Evolutionary conservation across 768 basidiomycete species (phyloP), one percentile per base, ranked within the genome.

Genomic region (Gautieria morchelliformis): DNA sequence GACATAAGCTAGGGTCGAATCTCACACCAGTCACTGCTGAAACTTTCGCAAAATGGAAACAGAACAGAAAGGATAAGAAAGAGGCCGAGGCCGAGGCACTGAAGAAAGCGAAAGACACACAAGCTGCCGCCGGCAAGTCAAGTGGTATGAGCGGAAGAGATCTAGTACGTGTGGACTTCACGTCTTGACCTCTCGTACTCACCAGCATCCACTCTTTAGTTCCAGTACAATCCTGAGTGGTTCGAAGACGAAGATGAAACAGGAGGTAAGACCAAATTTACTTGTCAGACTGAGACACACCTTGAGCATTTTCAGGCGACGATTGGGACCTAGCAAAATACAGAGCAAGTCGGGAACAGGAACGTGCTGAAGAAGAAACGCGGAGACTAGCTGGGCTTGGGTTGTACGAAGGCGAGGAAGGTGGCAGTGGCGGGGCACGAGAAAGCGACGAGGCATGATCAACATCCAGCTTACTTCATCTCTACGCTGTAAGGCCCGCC

Each of bases 141-240:
- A 79, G 73, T 35, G 96, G 96, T 48, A 93, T 99, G 92, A 91
- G 88, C 58, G 96, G 96, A 52, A 79, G 92, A 71, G 96, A 98
- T 72, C 74, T 99, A 74, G 92, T 93, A 64, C 63, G 82, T 73
- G 58, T 61, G 58, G 63, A 64, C 52, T 37, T 17, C 41, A 52
- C 37, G 11, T 32, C 44, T 52, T 48, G 2, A 55, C 52, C 53
- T 59, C 10, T 37, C 33, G 15, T 39, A 58, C 32, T 52, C 40
- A 50, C 51, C 19, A 60, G 40, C 27, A 27, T 27, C 27, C 27
- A 27, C 27, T 20, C 20, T 61, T 6, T 64, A 92, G 87, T 95
- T 96, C 80, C 86, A 90, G 73, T 95, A 90, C 82, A 93, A 94
- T 70, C 88, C 92, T 17, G 89, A 93, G 64, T 92, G 90, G 88